A percentile compares a stretch with the other conserved stretches of the same genome.
phyloP scores from a whole-genome alignment of 1,284 basidiomycete genomes.

The Ceratobasidium sp. region DNA sequence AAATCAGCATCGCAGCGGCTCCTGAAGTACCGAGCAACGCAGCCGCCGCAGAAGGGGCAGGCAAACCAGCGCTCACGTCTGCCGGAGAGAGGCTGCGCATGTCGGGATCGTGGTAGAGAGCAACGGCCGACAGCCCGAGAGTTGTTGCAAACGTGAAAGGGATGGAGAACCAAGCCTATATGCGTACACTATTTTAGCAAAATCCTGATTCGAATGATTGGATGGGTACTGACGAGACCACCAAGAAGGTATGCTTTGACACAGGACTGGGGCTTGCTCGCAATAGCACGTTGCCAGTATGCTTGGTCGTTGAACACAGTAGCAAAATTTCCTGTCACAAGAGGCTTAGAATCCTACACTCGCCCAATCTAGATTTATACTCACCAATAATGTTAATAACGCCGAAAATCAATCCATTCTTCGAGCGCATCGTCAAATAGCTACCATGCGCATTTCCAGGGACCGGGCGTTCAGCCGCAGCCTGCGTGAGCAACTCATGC shows the following conservation, averaged over 20 bases:
- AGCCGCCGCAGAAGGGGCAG: slow-evolving; percentile 83
- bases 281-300: slow-evolving; percentile 85
- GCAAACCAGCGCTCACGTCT: slow-evolving; percentile 86
- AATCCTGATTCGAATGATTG: background rate
- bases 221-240: slow-evolving; percentile 80
- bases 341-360: background rate
- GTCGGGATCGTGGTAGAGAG: slow-evolving; percentile 76
- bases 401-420: slow-evolving; percentile 87
- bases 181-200: background rate
- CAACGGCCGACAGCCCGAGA: slow-evolving; percentile 84
- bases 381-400: slow-evolving; percentile 75
- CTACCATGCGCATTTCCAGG: slow-evolving; percentile 70
- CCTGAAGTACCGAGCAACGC: slow-evolving; percentile 83
- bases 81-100: slow-evolving; percentile 69
- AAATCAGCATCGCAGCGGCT: slow-evolving; percentile 75
- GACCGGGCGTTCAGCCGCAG: slow-evolving; percentile 62
- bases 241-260: slow-evolving; percentile 91
- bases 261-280: slow-evolving; percentile 82
- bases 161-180: slow-evolving; percentile 74
- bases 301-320: slow-evolving; percentile 80
- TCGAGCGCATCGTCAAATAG: slow-evolving; percentile 83
- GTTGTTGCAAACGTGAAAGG: slow-evolving; percentile 82
- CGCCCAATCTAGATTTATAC: slow-evolving; percentile 14
- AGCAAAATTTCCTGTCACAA: slow-evolving; percentile 80
- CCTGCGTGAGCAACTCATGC: slow-evolving; percentile 65